phyloP scores from a whole-genome alignment of 169 alveolate species.

The Plasmodium gallinaceum region DNA sequence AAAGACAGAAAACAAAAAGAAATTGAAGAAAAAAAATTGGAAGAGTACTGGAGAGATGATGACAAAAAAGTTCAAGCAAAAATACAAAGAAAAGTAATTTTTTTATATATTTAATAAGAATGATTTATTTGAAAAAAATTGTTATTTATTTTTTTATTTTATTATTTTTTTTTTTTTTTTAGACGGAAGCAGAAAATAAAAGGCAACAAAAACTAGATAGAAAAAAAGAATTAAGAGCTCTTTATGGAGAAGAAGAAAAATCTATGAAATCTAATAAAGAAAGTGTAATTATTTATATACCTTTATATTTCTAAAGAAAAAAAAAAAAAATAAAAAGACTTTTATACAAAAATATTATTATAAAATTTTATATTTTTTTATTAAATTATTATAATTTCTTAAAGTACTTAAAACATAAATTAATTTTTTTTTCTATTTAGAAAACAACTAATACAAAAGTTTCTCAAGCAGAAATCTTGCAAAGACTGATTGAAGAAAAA shows the following conservation, averaged over 20 bases:
- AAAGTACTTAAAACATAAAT: background rate
- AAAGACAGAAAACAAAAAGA: slow-evolving; percentile 79
- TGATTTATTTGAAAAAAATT: background rate
- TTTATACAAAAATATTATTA: background rate
- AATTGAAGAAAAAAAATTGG: slow-evolving; percentile 80
- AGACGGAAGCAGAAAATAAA: slow-evolving; percentile 70
- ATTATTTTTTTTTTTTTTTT: background rate
- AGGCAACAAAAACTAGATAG: slow-evolving; percentile 67
- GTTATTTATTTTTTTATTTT: background rate
- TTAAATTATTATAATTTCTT: background rate
- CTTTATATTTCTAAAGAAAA: background rate
- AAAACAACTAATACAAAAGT: slow-evolving; percentile 55
- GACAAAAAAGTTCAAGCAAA: slow-evolving; percentile 84
- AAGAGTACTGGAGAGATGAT: slow-evolving; percentile 85
- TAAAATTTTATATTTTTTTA: background rate
- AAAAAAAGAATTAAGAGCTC: slow-evolving; percentile 57
- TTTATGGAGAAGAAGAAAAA: slow-evolving; percentile 77
- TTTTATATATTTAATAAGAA: background rate
- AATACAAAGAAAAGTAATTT: slow-evolving; percentile 83
- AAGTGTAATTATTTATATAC: slow-evolving; percentile 24
- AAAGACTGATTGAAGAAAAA: slow-evolving; percentile 64
- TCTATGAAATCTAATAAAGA: slow-evolving; percentile 56
- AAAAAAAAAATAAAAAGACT: background rate
- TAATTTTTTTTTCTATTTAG: slow-evolving; percentile 3
- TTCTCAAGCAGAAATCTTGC: slow-evolving; percentile 62